These are phyloP conservation scores for Diatrype stigma DNA, from an alignment of 2,329 filamentous ascomycete species.

Conservation along the genomic window DNA sequence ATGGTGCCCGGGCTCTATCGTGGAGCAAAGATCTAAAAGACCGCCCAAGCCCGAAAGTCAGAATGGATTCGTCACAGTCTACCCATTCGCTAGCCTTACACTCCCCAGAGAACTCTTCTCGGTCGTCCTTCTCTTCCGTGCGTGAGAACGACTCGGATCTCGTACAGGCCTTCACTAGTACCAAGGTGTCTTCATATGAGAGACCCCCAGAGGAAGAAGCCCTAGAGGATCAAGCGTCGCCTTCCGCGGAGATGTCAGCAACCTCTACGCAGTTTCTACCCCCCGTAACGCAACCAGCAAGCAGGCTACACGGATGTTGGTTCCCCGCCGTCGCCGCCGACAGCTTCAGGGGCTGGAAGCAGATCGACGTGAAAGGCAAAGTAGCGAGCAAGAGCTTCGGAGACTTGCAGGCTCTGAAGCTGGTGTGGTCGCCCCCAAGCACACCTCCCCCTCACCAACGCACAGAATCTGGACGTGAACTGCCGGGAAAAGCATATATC, in stretches of 20 bases:
- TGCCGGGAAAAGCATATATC: conserved; percentile 51
- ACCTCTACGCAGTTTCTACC: conserved; percentile 44
- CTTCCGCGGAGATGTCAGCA: conserved; percentile 35
- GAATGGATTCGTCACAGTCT: not conserved
- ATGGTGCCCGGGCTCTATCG: not conserved
- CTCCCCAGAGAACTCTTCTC: conserved; percentile 34
- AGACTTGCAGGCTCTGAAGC: conserved; percentile 52
- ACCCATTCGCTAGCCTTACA: conserved; percentile 5
- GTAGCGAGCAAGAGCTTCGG: conserved; percentile 58
- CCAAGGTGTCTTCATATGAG: conserved; percentile 58
- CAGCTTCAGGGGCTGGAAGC: conserved; percentile 59
- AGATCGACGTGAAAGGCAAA: conserved; percentile 56
- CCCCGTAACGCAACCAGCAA: conserved; percentile 51
- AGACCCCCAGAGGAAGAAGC: conserved; percentile 36
- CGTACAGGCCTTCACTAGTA: conserved; percentile 59
- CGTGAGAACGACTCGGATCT: conserved; percentile 56
- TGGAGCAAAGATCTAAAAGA: not conserved
- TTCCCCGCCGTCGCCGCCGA: conserved; percentile 46
- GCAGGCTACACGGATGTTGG: conserved; percentile 55
- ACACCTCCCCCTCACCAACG: conserved; percentile 21
- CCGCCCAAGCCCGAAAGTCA: not conserved
- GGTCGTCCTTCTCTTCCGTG: conserved; percentile 60
- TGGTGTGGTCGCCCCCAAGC: conserved; percentile 48
- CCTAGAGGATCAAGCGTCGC: conserved; percentile 47
- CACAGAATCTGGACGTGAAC: conserved; percentile 28